A percentile compares a stretch with the other conserved stretches of the same genome.
Conservation (phyloP, 805 yeast genomes). For the Lipomyces orientalis region DNA sequence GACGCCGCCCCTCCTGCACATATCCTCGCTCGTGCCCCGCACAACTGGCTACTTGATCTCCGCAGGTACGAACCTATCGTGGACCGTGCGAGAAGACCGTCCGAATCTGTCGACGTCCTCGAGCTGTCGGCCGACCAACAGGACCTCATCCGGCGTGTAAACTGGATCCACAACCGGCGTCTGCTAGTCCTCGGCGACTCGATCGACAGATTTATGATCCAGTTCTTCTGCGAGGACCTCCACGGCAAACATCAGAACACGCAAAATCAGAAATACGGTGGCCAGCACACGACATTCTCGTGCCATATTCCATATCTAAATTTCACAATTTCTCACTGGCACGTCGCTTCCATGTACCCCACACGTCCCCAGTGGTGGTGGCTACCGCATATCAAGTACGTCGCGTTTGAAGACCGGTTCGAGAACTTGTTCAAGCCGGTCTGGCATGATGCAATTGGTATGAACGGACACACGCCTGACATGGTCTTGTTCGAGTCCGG, state of each 20-base stretch:
- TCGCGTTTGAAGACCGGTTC: constrained; percentile 35
- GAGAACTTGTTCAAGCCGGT: constrained; percentile 23
- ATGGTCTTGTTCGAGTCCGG: constrained; percentile 32
- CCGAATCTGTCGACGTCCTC: background rate
- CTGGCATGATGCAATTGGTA: constrained; percentile 18
- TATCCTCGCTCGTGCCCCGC: constrained; percentile 18
- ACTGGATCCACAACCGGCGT: constrained; percentile 34
- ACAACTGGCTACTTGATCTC: constrained; percentile 25
- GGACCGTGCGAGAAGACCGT: background rate
- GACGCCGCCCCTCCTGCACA: constrained; percentile 21
- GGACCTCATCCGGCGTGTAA: constrained; percentile 21
- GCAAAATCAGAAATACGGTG: constrained; percentile 18
- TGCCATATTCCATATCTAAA: constrained; percentile 26
- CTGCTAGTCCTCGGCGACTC: constrained; percentile 33
- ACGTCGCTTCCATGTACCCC: constrained; percentile 31
- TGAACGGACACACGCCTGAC: constrained; percentile 31
- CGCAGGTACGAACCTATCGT: constrained; percentile 11
- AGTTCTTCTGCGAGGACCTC: constrained; percentile 27
- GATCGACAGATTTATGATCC: constrained; percentile 34
- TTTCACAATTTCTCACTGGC: constrained; percentile 35
- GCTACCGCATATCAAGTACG: constrained; percentile 27
- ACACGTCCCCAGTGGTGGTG: constrained; percentile 35
- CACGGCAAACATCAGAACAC: constrained; percentile 1
- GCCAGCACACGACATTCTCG: constrained; percentile 31
- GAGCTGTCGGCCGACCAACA: constrained; percentile 15